These are phyloP conservation scores for Malus hybrid DNA, from an alignment of 331 rosid species.

Conservation along the genomic window DNA sequence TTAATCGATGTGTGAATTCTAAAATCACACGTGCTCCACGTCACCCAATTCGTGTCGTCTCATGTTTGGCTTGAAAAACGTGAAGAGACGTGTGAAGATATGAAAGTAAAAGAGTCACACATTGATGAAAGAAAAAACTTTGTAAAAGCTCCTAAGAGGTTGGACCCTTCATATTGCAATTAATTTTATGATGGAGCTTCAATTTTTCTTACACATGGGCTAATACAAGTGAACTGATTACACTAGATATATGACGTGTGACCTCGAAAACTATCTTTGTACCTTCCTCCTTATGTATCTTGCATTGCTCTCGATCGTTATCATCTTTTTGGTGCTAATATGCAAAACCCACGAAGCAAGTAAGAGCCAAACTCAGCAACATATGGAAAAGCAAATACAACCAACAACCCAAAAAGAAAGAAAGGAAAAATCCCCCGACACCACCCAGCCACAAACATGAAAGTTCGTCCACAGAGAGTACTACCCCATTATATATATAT, in stretches of 20 bases:
- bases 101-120: no score
- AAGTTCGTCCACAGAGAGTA: not conserved
- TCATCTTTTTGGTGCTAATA: not conserved
- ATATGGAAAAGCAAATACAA: not conserved
- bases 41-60: no score
- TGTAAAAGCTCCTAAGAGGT: no score
- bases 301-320: not conserved
- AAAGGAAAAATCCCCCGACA: conserved; percentile 6
- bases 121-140: no score
- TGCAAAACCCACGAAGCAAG: not conserved
- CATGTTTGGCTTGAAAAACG: no score
- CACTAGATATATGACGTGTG: not conserved
- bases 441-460: conserved; percentile 12
- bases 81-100: no score
- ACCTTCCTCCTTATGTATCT: not conserved
- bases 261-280: not conserved
- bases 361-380: not conserved
- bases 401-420: conserved; percentile 1
- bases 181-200: no score
- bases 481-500: no score
- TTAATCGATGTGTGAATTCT: no score
- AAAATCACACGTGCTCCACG: no score
- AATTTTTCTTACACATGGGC: not conserved
- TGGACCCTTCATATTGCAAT: no score
- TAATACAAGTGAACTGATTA: no score